Evolutionary conservation across 176 grass and related monocot species (phyloP), one percentile per base, ranked within the genome.

Genomic region (Eragrostis curvula): DNA sequence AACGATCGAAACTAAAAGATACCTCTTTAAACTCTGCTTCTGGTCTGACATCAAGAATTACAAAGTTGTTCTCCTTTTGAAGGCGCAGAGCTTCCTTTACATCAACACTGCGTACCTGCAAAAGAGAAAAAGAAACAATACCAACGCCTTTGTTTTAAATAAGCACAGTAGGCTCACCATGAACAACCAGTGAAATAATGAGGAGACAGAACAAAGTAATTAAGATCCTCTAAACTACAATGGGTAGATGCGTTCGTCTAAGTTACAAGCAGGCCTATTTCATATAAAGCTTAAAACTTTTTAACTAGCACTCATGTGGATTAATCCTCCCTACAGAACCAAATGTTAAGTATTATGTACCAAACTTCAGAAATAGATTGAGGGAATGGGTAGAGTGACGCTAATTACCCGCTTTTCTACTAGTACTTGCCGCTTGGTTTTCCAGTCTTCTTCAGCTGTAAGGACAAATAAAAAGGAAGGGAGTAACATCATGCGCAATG

Each of bases 61-160:
- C 87, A 80, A 99, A 99, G 80, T 88, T 94, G 49, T 99, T 99
- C 82, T 99, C 96, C 14, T 99, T 95, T 78, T 99, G 96, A 91
- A 99, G 96, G 44, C 96, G 90, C 28, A 90, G 77, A 44, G 96
- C 96, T 88, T 99, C 96, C 85, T 99, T 99, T 46, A 90, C 96
- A 87, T 99, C 96, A 66, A 99, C 96, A 87, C 91, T 88, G 8
- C 91, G 88, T 56, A 99, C 96, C 96, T 98, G 68, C 79, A 93
- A 74, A 77, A 75, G 27, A 41, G 70, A 58, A 79, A 52, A 71
- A 36, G 24, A 78, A 69, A 84, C 58, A 78, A 45, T 40, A 81
- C 58, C 30, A 77, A 36, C 12, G 66, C 27, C 16, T 28, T 66
- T 51, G 46, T 17, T 48, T 6, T 80, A 65, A 81, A 84, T 60